Evolutionary conservation across 2,329 filamentous ascomycete genomes (phyloP).

Genomic region (Incumbomyces delicatus): DNA sequence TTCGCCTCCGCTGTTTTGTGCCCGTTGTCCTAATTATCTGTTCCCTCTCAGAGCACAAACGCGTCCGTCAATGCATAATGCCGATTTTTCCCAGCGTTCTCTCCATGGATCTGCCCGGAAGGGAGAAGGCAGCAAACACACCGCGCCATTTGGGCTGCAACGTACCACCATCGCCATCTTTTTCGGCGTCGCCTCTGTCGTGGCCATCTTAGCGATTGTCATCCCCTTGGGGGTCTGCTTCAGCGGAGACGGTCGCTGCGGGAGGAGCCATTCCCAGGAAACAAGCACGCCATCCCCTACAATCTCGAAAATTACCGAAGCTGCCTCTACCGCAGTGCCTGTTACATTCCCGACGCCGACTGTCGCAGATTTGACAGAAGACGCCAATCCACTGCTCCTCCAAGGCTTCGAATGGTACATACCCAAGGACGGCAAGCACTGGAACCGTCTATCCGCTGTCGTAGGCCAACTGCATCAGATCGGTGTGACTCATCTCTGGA

Average conservation of each 20-base stretch:
- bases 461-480: background rate
- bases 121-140: no score
- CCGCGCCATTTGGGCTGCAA: no score
- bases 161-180: no score
- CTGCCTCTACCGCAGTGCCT: background rate
- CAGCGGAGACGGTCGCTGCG: background rate
- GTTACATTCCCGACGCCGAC: background rate
- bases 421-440: background rate
- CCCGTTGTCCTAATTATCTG: no score
- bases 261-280: constrained; percentile 1
- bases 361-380: background rate
- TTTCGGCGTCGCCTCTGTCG: background rate
- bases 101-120: no score
- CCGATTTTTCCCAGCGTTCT: no score
- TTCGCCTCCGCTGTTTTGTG: no score
- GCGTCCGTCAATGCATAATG: no score
- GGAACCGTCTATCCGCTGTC: background rate
- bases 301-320: background rate
- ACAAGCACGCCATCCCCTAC: background rate
- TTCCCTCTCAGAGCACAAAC: no score
- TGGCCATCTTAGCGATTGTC: background rate
- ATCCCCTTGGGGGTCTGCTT: background rate
- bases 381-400: background rate
- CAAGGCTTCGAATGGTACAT: background rate
- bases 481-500: background rate